These are phyloP conservation scores for Aspergillus luchuensis DNA, from an alignment of 2,329 filamentous ascomycete species.

Conservation along the genomic window DNA sequence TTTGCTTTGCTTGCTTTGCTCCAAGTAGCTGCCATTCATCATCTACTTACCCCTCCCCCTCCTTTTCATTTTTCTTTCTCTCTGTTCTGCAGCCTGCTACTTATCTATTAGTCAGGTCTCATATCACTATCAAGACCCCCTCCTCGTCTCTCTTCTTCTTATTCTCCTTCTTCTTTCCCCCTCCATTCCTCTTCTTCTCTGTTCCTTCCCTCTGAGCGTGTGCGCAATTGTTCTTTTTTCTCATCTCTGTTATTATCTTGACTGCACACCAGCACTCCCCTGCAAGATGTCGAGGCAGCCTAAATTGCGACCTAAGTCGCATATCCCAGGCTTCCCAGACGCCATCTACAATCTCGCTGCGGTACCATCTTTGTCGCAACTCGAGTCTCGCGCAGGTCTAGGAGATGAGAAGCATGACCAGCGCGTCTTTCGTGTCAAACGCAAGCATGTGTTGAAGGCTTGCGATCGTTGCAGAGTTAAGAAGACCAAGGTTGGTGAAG, in stretches of 20 bases:
- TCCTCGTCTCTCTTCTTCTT: background rate
- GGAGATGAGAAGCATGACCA: conserved; percentile 41
- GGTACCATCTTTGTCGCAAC: conserved; percentile 34
- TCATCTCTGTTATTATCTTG: conserved; percentile 8
- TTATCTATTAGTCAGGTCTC: conserved; percentile 13
- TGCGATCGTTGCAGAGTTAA: conserved; percentile 51
- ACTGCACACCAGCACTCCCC: conserved; percentile 8
- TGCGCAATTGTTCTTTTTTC: conserved; percentile 9
- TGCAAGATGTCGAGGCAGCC: conserved; percentile 45
- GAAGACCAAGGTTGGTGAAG: conserved; percentile 45
- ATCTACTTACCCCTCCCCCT: conserved; percentile 17
- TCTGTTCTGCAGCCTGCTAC: background rate
- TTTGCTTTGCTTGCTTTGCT: background rate
- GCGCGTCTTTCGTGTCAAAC: conserved; percentile 46
- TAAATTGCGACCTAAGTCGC: conserved; percentile 42
- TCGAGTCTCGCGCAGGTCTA: conserved; percentile 31
- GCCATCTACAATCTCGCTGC: conserved; percentile 36
- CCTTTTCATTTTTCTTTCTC: conserved; percentile 18
- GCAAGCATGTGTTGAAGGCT: conserved; percentile 49
- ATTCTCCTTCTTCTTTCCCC: background rate
- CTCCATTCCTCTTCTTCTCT: background rate
- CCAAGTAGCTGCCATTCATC: conserved; percentile 11
- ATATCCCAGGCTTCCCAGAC: conserved; percentile 39
- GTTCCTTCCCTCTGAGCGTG: background rate
- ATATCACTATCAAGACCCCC: conserved; percentile 3